Base-by-base conservation (phyloP, 2,329 filamentous ascomycete genomes). In the Gremmenia infestans region DNA sequence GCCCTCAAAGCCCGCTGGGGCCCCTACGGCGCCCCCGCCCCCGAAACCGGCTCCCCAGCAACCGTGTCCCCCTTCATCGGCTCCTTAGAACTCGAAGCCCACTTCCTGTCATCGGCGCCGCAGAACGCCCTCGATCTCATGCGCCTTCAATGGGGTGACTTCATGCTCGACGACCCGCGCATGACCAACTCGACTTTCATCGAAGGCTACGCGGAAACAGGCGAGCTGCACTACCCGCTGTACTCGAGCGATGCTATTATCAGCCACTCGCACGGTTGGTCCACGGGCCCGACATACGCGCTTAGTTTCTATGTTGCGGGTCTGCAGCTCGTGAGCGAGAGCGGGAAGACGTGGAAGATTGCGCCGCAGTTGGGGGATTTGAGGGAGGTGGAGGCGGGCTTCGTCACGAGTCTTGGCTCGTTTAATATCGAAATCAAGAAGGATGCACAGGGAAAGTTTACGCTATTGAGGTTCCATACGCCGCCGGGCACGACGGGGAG, bases 41-140 rank as follows among this genome's bases (percentile, higher is more conserved):
- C 70, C 0, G 76, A 78, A 67, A 73, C 74, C 5, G 25, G 76
- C 70, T 82, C 0, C 76, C 70, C 64, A 11, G 67, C 72, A 42
- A 72, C 74, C 5, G 68, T 79, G 17, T 76, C 73, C 0, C 76
- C 76, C 0, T 78, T 78, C 65, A 75, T 76, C 50, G 70, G 70
- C 1, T 70, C 71, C 14, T 76, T 78, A 49, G 76, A 78, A 54
- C 59, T 79, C 0, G 73, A 77, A 62, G 69, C 74, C 0, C 76
- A 79, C 53, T 72, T 74, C 57, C 56, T 74, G 0, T 73, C 75
- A 73, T 63, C 75, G 75, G 23, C 53, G 4, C 56, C 78, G 74
- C 55, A 69, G 75, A 52, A 68, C 75, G 80, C 81, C 0, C 69
- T 85, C 1, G 74, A 78, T 11, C 73, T 85, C 11, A 78, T 85